Conservation (phyloP, 768 basidiomycete genomes). For the Sporobolomyces phaffii region DNA sequence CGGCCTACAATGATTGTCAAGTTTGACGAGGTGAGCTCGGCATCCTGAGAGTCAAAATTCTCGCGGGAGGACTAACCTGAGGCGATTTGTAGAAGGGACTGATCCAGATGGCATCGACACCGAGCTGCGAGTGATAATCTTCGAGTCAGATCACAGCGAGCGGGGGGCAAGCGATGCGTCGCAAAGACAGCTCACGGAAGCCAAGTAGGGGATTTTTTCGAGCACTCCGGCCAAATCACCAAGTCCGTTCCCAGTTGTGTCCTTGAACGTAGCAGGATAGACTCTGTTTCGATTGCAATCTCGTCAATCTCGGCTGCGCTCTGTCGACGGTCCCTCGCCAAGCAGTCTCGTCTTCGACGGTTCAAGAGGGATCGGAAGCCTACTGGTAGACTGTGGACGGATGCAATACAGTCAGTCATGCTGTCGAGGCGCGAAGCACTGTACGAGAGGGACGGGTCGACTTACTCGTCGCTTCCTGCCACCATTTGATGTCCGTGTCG, state of each 20-base stretch:
- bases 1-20: not conserved
- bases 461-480: slow-evolving; percentile 1
- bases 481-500: slow-evolving; percentile 8
- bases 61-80: not conserved
- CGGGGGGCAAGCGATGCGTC: no score
- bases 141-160: no score
- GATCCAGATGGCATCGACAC: slow-evolving; percentile 56
- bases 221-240: slow-evolving; percentile 66
- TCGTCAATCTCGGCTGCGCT: no score
- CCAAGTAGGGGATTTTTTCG: slow-evolving; percentile 62
- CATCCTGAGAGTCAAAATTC: no score
- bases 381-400: not conserved
- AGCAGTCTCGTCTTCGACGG: slow-evolving; percentile 51
- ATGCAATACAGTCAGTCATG: not conserved
- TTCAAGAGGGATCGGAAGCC: slow-evolving; percentile 1
- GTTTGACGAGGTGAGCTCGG: not conserved
- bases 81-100: slow-evolving; percentile 66
- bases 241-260: slow-evolving; percentile 65
- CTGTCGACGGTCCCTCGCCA: no score
- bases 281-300: no score
- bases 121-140: no score
- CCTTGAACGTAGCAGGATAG: slow-evolving; percentile 64
- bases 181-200: no score
- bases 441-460: not conserved
- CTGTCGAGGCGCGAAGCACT: not conserved